Conservation (phyloP, 305 asterid species). For the Rubia tinctorum region DNA sequence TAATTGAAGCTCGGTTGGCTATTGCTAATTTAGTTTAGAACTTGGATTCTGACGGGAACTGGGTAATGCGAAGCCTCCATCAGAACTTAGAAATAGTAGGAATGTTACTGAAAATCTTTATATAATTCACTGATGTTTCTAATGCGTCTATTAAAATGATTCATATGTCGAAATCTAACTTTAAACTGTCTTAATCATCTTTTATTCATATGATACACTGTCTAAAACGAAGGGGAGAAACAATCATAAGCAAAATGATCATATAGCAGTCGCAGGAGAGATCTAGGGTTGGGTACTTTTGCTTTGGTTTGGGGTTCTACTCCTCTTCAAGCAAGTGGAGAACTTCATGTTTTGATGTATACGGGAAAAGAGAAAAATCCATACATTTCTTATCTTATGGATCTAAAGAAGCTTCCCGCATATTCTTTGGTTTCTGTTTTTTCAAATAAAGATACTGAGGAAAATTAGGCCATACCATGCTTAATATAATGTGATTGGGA, state of each 20-base stretch:
- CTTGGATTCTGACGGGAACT: no score
- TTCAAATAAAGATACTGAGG: neutral
- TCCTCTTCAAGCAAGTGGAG: neutral
- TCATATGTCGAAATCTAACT: neutral
- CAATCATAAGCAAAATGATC: neutral
- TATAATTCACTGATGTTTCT: neutral
- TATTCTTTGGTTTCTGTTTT: neutral
- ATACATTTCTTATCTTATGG: neutral
- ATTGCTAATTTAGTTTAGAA: no score
- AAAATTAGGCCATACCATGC: neutral
- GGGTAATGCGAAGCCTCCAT: neutral
- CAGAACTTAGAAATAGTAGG: neutral
- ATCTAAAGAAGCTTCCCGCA: neutral
- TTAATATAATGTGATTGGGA: neutral
- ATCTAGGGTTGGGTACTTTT: neutral
- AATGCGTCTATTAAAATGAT: neutral
- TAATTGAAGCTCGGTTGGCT: neutral
- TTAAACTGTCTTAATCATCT: neutral
- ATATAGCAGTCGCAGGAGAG: neutral
- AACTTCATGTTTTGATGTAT: neutral
- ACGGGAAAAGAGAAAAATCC: neutral
- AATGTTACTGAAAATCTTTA: neutral
- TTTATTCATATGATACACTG: neutral
- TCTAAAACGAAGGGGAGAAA: neutral
- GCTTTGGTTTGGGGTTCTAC: neutral